Percentiles rank a stretch among this genome's conserved stretches.
Evolutionary conservation across 108 stramenopile species (phyloP).

Genomic region (Pinguiococcus pyrenoidosus): DNA sequence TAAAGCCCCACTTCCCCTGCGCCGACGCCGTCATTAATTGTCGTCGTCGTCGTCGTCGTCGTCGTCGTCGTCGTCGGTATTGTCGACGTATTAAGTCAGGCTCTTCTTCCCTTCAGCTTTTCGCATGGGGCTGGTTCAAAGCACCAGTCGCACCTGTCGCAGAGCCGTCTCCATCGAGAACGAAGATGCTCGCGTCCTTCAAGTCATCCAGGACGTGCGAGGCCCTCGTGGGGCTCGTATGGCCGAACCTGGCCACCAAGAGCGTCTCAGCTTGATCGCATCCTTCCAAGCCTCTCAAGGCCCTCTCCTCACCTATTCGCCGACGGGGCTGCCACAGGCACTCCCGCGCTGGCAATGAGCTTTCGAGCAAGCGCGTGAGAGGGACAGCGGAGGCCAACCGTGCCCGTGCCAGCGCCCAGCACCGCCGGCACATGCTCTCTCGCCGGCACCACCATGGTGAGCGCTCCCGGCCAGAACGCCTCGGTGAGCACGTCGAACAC

Average conservation of each 20-base stretch:
- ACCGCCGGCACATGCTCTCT: slow-evolving; percentile 34
- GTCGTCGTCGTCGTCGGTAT: slow-evolving; percentile 71
- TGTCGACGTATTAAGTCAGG: no score
- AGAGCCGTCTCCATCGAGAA: not conserved
- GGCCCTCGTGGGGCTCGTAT: slow-evolving; percentile 81
- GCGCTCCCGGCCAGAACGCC: slow-evolving; percentile 28
- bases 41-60: slow-evolving; percentile 70
- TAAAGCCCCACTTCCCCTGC: not conserved
- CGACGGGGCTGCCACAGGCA: slow-evolving; percentile 93
- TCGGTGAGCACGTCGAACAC: slow-evolving; percentile 27
- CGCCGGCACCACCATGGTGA: slow-evolving; percentile 29
- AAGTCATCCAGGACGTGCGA: slow-evolving; percentile 62
- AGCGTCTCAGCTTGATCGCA: no score
- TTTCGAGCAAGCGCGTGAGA: slow-evolving; percentile 65
- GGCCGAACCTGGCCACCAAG: no score
- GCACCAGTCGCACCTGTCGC: no score
- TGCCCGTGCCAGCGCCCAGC: slow-evolving; percentile 82
- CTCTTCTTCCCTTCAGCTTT: no score
- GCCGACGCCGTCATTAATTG: slow-evolving; percentile 47
- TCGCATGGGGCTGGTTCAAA: no score
- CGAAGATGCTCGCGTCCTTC: not conserved
- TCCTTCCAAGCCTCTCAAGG: no score
- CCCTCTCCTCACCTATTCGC: slow-evolving; percentile 85
- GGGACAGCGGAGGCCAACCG: slow-evolving; percentile 87
- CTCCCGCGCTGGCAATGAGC: slow-evolving; percentile 53